Evolutionary conservation across 2,329 filamentous ascomycete species (phyloP).

Genomic region (Fusarium longipes): DNA sequence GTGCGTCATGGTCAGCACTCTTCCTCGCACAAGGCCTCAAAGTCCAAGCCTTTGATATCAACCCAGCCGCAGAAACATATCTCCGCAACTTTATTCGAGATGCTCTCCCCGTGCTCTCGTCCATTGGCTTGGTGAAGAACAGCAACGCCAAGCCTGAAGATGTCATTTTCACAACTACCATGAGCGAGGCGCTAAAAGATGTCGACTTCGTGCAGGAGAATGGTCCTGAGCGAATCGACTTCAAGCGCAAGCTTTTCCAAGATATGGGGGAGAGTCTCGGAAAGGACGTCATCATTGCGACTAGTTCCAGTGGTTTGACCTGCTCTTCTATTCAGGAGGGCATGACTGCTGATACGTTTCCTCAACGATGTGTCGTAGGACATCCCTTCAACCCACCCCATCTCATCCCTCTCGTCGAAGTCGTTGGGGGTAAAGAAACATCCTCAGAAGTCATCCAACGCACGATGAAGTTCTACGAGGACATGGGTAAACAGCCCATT

Average conservation of each 20-base stretch:
- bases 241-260: slow-evolving; percentile 16
- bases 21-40: slow-evolving; percentile 18
- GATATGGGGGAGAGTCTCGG: slow-evolving; percentile 3
- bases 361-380: slow-evolving; percentile 16
- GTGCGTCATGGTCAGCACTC: slow-evolving; percentile 22
- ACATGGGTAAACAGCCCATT: slow-evolving; percentile 14
- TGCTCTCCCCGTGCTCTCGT: slow-evolving; percentile 21
- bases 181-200: background rate
- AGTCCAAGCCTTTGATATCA: slow-evolving; percentile 29
- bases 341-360: background rate
- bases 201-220: slow-evolving; percentile 18
- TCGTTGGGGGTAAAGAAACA: slow-evolving; percentile 18
- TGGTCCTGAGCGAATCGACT: slow-evolving; percentile 16
- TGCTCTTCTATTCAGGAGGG: slow-evolving; percentile 26
- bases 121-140: slow-evolving; percentile 4
- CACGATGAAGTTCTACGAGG: slow-evolving; percentile 7
- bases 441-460: background rate
- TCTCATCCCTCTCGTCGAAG: slow-evolving; percentile 24
- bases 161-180: slow-evolving; percentile 19
- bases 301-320: slow-evolving; percentile 19
- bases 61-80: slow-evolving; percentile 12
- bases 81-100: slow-evolving; percentile 15
- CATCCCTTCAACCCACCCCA: slow-evolving; percentile 24
- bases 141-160: slow-evolving; percentile 8
- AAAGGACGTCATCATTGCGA: slow-evolving; percentile 5